phyloP scores from a whole-genome alignment of 192 early-diverging fungal genomes.

The Gonapodya prolifera region DNA sequence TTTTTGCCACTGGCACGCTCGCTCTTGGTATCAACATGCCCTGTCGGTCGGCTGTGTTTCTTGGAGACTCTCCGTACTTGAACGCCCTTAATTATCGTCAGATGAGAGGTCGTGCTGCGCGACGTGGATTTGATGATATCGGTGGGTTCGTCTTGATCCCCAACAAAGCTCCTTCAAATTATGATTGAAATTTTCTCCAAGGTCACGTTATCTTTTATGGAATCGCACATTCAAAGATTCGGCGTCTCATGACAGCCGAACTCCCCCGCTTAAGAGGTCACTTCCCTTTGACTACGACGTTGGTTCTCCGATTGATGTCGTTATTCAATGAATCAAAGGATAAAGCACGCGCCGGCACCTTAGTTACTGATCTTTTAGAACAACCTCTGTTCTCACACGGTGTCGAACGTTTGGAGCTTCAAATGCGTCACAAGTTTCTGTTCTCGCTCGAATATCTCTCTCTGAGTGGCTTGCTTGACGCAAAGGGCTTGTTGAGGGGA shows the following conservation, averaged over 20 bases:
- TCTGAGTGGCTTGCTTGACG: constrained; percentile 14
- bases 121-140: constrained; percentile 26
- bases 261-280: constrained; percentile 21
- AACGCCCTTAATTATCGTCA: constrained; percentile 28
- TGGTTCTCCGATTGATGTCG: constrained; percentile 19
- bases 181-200: not conserved
- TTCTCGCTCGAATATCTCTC: constrained; percentile 29
- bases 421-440: constrained; percentile 24
- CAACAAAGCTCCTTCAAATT: not conserved
- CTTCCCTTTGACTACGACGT: constrained; percentile 27
- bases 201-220: constrained; percentile 26
- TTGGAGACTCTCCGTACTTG: constrained; percentile 23
- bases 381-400: constrained; percentile 17
- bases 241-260: constrained; percentile 19
- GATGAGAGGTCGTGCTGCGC: constrained; percentile 17
- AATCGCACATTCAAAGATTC: constrained; percentile 20
- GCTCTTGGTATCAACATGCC: constrained; percentile 35
- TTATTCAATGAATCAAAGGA: constrained; percentile 8
- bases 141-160: constrained; percentile 4
- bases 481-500: constrained; percentile 10
- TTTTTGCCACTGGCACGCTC: constrained; percentile 29
- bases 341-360: not conserved
- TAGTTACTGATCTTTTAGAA: constrained; percentile 11
- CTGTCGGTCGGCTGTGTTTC: constrained; percentile 19
- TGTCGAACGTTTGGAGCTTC: constrained; percentile 13